Conservation (phyloP, 352 stramenopile species). For the Globisporangium camurandrum region DNA sequence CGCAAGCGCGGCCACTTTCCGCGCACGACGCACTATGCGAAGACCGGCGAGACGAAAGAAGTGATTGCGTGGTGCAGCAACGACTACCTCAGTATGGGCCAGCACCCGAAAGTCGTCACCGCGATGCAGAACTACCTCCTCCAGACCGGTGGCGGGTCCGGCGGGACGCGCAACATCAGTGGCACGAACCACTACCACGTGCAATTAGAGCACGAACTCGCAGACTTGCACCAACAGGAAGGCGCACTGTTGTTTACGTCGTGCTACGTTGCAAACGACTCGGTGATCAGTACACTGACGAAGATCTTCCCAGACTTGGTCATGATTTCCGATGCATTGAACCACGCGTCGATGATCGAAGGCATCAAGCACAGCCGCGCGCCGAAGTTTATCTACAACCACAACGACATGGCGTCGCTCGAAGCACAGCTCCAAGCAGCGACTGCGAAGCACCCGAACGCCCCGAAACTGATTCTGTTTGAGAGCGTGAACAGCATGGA, state of each 20-base stretch:
- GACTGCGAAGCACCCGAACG: constrained; percentile 41
- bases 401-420: constrained; percentile 78
- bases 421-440: constrained; percentile 67
- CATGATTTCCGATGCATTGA: constrained; percentile 88
- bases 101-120: constrained; percentile 80
- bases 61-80: constrained; percentile 88
- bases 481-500: constrained; percentile 88
- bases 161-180: constrained; percentile 87
- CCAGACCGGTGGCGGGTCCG: constrained; percentile 73
- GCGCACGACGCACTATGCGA: constrained; percentile 63
- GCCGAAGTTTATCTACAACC: constrained; percentile 82
- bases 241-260: constrained; percentile 82
- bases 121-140: constrained; percentile 81
- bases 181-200: constrained; percentile 91
- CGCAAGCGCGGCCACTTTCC: constrained; percentile 83
- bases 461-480: constrained; percentile 80
- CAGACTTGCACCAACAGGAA: constrained; percentile 84
- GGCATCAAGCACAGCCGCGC: constrained; percentile 73
- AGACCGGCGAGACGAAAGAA: constrained; percentile 65
- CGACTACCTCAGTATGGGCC: constrained; percentile 88
- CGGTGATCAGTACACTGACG: constrained; percentile 78
- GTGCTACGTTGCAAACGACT: constrained; percentile 89
- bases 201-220: constrained; percentile 74
- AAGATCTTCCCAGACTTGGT: constrained; percentile 88
- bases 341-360: constrained; percentile 89